Base-by-base conservation (phyloP, 768 basidiomycete genomes). In the Suillus luteus region DNA sequence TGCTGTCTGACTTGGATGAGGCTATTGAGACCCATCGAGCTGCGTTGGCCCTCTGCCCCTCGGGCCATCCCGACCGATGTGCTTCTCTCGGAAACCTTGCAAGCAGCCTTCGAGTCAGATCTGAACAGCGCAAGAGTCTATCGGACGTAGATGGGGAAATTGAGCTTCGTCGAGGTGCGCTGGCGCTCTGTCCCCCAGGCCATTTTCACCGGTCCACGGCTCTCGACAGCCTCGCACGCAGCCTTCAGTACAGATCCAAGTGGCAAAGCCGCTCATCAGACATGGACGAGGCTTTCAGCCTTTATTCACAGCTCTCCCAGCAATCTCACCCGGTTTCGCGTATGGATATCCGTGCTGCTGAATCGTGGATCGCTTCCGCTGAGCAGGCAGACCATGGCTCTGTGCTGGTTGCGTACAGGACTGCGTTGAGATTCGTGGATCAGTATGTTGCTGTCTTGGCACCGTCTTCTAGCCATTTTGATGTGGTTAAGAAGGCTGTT, bases 331-430 rank as follows among this genome's bases (percentile, higher is more conserved):
- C n/a, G 63, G 69, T 1, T 52, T 65, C 12, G 66, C 67, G 40
- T 67, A 49, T 61, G 62, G 67, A 66, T 2, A 60, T 74, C 24
- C 62, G 64, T 10, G 60, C 68, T 5, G 71, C 68, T 12, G 48
- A 73, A 22, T 67, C 68, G 17, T 74, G 70, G 67, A 62, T 72
- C 3, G 58, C 51, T 33, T 64, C 67, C 10, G 68, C 65, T 5
- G 72, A 73, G 51, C 55, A 59, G 22, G 59, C 64, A 11, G 61
- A 59, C 8, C 72, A 73, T 48, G 60, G 59, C 7, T 75, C 72
- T 8, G 74, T 70, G 7, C 55, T 76, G 9, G 72, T 72, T 41
- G 67, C 70, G 6, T 76, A 76, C 58, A 67, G 66, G 19, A 68
- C 63, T 27, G 63, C 71, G 7, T 68, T 78, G 22, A 69, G 68